phyloP scores from a whole-genome alignment of 2,329 filamentous ascomycete genomes.

The Penicillium sp. region DNA sequence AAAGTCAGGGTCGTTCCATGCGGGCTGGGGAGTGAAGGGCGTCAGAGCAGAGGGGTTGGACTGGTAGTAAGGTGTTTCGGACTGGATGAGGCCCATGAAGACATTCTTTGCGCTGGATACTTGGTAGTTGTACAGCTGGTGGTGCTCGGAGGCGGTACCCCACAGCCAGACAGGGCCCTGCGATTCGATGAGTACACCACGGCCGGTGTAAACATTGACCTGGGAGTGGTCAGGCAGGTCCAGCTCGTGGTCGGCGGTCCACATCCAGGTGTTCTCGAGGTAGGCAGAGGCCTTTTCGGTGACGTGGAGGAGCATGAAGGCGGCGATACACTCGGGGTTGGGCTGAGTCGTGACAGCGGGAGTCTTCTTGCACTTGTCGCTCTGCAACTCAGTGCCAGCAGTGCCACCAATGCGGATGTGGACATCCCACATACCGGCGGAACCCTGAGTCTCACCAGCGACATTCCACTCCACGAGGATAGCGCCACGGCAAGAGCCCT shows the following conservation, averaged over 20 bases:
- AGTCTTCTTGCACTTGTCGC: slow-evolving; percentile 72
- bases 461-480: slow-evolving; percentile 93
- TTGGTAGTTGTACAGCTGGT: slow-evolving; percentile 72
- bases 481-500: slow-evolving; percentile 77
- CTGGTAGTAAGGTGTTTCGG: slow-evolving; percentile 83
- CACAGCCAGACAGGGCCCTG: slow-evolving; percentile 78
- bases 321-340: slow-evolving; percentile 65
- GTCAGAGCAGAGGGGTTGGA: slow-evolving; percentile 69
- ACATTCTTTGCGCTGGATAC: slow-evolving; percentile 70
- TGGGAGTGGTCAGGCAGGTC: slow-evolving; percentile 65
- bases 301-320: slow-evolving; percentile 61
- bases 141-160: slow-evolving; percentile 63
- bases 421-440: slow-evolving; percentile 86
- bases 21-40: slow-evolving; percentile 35
- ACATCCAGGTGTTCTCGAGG: slow-evolving; percentile 85
- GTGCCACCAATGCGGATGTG: slow-evolving; percentile 89
- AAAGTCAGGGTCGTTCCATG: slow-evolving; percentile 60
- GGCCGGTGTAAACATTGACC: slow-evolving; percentile 76
- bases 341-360: slow-evolving; percentile 58
- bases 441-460: slow-evolving; percentile 58
- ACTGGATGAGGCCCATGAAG: slow-evolving; percentile 79
- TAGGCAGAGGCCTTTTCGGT: slow-evolving; percentile 61
- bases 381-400: slow-evolving; percentile 77
- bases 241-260: slow-evolving; percentile 87
- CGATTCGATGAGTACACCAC: slow-evolving; percentile 75